Evolutionary conservation across 192 early-diverging fungal genomes (phyloP).

Genomic region (Obelidium mucronatum): DNA sequence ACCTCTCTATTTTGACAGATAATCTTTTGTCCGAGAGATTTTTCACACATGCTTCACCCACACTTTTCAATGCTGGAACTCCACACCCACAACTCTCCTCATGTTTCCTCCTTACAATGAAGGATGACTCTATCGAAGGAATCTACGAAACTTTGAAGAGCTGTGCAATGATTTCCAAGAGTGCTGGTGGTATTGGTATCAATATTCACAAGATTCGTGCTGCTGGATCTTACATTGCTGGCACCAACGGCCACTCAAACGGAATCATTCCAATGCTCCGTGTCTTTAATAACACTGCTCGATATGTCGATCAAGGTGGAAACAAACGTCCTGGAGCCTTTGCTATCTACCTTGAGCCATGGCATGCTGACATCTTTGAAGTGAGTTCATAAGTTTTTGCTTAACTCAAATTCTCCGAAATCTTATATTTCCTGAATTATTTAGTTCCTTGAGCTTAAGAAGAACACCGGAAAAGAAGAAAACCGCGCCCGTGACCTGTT

Average conservation of each 20-base stretch:
- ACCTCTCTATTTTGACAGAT: conserved; percentile 46
- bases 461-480: conserved; percentile 99
- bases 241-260: conserved; percentile 96
- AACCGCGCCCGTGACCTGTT: conserved; percentile 95
- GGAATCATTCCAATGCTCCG: conserved; percentile 97
- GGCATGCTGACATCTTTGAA: conserved; percentile 97
- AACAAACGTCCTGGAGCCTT: conserved; percentile 98
- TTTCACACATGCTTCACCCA: conserved; percentile 98
- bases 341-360: conserved; percentile 98
- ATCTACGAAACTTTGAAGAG: conserved; percentile 98
- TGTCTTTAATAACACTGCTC: conserved; percentile 97
- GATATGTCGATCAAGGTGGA: conserved; percentile 99
- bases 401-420: conserved; percentile 12
- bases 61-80: conserved; percentile 98
- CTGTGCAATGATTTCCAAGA: conserved; percentile 98
- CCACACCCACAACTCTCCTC: conserved; percentile 93
- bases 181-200: conserved; percentile 93
- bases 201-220: conserved; percentile 98
- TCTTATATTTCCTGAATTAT: conserved; percentile 37
- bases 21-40: conserved; percentile 89
- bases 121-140: conserved; percentile 97
- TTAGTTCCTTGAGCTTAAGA: conserved; percentile 95
- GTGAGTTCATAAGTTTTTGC: conserved; percentile 9
- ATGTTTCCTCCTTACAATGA: conserved; percentile 96
- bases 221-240: conserved; percentile 95